phyloP scores from a whole-genome alignment of 306 rosid genomes.

The Prinsepia uniflora region DNA sequence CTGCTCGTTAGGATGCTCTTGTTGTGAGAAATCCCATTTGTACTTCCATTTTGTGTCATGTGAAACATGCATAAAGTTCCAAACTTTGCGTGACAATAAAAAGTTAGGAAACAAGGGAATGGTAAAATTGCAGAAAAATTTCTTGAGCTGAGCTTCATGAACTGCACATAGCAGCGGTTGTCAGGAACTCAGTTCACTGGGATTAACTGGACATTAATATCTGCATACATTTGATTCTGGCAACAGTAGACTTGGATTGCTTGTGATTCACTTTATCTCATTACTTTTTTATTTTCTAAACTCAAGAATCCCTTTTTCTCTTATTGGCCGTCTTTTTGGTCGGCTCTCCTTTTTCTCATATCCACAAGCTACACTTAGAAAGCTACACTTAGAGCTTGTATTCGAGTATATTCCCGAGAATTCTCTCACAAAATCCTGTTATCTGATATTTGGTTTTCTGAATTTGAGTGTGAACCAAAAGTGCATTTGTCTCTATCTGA shows the following conservation, averaged over 20 bases:
- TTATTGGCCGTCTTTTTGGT: neutral
- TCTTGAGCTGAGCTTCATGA: neutral
- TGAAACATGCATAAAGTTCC: neutral
- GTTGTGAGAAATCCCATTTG: too few species aligned
- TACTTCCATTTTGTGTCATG: too few species aligned
- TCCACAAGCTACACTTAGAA: neutral
- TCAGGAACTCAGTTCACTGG: neutral
- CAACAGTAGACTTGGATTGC: neutral
- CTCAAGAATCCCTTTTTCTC: neutral
- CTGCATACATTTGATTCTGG: neutral
- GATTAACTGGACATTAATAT: neutral
- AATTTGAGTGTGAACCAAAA: neutral
- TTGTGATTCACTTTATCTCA: neutral
- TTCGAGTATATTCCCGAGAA: neutral
- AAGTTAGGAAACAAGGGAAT: neutral
- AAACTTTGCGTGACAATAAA: neutral
- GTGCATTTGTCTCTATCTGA: neutral
- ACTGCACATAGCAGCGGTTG: neutral
- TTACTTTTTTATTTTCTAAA: neutral
- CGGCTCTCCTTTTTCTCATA: neutral
- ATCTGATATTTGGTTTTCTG: neutral
- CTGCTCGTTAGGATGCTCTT: too few species aligned
- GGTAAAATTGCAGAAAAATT: neutral
- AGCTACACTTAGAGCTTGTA: neutral
- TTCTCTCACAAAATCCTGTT: neutral